These are phyloP conservation scores for Nasturtium officinale DNA, from an alignment of 345 rosid species.

Conservation along the genomic window DNA sequence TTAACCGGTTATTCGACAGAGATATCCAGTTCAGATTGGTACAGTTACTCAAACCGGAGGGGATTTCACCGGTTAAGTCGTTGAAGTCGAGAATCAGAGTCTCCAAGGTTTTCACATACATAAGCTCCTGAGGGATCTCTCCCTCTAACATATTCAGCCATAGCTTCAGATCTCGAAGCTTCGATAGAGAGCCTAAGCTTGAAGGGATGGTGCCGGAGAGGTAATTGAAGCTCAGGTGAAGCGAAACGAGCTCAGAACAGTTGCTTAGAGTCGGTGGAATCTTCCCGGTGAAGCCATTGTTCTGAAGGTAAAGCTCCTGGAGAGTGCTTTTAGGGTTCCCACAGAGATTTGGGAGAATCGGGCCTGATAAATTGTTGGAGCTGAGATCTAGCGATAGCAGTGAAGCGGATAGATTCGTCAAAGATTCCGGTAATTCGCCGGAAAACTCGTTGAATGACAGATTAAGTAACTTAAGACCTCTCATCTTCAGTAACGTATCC, in stretches of 20 bases:
- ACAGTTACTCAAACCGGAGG: conserved; percentile 76
- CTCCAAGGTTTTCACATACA: conserved; percentile 57
- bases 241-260: conserved; percentile 83
- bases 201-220: conserved; percentile 76
- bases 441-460: conserved; percentile 62
- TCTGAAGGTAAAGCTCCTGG: conserved; percentile 69
- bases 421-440: conserved; percentile 67
- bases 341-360: conserved; percentile 64
- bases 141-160: conserved; percentile 86
- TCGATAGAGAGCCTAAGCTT: conserved; percentile 67
- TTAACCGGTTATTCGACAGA: conserved; percentile 73
- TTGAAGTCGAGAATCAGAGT: conserved; percentile 92
- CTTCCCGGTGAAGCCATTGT: conserved; percentile 65
- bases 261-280: conserved; percentile 76
- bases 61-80: conserved; percentile 70
- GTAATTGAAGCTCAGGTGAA: conserved; percentile 85
- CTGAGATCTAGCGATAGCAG: conserved; percentile 78
- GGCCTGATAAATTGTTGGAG: conserved; percentile 67
- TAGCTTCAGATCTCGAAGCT: conserved; percentile 79
- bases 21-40: conserved; percentile 85
- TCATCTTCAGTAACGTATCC: conserved; percentile 62
- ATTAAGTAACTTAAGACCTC: conserved; percentile 54
- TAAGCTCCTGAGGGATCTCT: conserved; percentile 76
- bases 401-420: conserved; percentile 55
- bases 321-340: conserved; percentile 51